Evolutionary conservation across 2,329 filamentous ascomycete species (phyloP).

Genomic region (Bipolaris gigantea): DNA sequence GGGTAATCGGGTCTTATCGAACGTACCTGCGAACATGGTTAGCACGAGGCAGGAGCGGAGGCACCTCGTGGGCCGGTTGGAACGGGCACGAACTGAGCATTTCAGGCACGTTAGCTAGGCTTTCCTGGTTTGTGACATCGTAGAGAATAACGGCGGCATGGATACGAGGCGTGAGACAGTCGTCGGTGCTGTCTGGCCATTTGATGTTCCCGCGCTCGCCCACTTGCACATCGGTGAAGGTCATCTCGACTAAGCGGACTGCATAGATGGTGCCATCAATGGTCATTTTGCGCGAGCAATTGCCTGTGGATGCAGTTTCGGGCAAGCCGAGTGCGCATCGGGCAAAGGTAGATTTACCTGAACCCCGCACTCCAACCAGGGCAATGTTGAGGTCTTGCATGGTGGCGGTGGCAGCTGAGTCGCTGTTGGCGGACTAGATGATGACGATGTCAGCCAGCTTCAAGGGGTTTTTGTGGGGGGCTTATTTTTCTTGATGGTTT

Average conservation of each 20-base stretch:
- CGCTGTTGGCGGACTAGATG: constrained; percentile 32
- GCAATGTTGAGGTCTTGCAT: constrained; percentile 61
- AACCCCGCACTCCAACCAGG: constrained; percentile 57
- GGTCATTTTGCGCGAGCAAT: constrained; percentile 57
- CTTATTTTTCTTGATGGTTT: not conserved
- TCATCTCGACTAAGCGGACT: constrained; percentile 61
- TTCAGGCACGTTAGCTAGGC: constrained; percentile 72
- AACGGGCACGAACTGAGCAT: constrained; percentile 69
- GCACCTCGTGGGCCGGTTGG: not conserved
- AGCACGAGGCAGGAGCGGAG: constrained; percentile 16
- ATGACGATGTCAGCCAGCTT: constrained; percentile 24
- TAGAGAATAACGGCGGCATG: constrained; percentile 86
- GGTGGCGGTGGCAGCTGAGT: constrained; percentile 35
- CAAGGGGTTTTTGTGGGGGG: not conserved
- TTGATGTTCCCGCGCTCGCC: constrained; percentile 56
- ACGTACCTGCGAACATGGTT: constrained; percentile 60
- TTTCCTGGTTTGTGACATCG: constrained; percentile 79
- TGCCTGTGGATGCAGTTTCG: constrained; percentile 47
- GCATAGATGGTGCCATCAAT: constrained; percentile 59
- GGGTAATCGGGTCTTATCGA: constrained; percentile 72
- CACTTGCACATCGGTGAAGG: constrained; percentile 56
- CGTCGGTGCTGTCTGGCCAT: constrained; percentile 61
- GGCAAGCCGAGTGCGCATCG: constrained; percentile 59
- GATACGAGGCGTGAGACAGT: constrained; percentile 71
- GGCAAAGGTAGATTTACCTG: constrained; percentile 64